Conservation (phyloP, 768 basidiomycete species). For the Lactarius tabidus region DNA sequence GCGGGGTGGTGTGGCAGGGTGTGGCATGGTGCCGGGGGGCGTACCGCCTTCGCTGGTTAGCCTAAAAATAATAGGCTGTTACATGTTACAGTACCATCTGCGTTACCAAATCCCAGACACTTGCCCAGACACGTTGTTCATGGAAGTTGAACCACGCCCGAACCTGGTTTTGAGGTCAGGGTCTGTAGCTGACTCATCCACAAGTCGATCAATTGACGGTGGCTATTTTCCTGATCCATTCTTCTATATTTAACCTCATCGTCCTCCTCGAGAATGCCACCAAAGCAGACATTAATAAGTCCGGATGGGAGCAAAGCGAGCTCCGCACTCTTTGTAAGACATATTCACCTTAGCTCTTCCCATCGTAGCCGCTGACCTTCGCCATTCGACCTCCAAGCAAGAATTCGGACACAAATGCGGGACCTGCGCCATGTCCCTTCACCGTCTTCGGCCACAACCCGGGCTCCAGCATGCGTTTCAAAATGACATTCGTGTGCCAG, state of each 20-base stretch:
- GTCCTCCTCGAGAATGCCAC: slow-evolving; percentile 43
- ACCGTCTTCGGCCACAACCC: slow-evolving; percentile 99
- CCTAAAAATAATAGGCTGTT: too few species aligned
- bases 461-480: slow-evolving; percentile 87
- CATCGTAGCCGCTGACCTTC: neutral
- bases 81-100: too few species aligned
- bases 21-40: too few species aligned
- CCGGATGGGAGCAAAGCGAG: slow-evolving; percentile 91
- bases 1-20: too few species aligned
- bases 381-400: slow-evolving; percentile 64
- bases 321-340: slow-evolving; percentile 93
- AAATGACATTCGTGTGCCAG: slow-evolving; percentile 95
- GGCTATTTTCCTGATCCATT: too few species aligned
- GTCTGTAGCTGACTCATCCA: slow-evolving; percentile 10
- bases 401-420: slow-evolving; percentile 95
- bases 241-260: neutral
- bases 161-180: slow-evolving; percentile 8
- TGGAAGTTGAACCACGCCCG: too few species aligned
- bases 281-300: slow-evolving; percentile 95
- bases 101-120: too few species aligned
- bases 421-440: slow-evolving; percentile 93
- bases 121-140: too few species aligned
- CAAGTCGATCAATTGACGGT: too few species aligned
- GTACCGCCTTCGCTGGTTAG: too few species aligned
- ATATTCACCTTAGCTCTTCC: slow-evolving; percentile 47